These are phyloP conservation scores for Nicotiana otophora DNA, from an alignment of 257 asterid species.

Conservation along the genomic window DNA sequence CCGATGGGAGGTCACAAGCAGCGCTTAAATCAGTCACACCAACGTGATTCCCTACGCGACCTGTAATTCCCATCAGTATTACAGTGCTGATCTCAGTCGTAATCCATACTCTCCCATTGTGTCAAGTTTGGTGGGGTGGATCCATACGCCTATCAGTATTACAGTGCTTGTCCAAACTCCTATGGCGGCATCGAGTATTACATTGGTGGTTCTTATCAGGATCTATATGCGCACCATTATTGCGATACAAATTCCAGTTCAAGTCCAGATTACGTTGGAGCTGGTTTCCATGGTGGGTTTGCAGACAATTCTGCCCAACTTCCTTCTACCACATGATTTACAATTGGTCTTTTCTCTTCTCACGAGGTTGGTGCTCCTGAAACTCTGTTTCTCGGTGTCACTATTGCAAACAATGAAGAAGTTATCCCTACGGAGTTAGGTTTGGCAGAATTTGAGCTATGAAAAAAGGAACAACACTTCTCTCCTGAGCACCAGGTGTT, in stretches of 20 bases:
- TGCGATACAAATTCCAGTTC: not conserved
- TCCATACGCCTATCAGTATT: not conserved
- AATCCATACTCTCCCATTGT: not conserved
- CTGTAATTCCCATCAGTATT: not conserved
- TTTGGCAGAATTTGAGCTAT: too few species aligned
- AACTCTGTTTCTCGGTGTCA: too few species aligned
- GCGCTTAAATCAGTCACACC: not conserved
- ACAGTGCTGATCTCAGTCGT: not conserved
- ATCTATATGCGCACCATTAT: not conserved
- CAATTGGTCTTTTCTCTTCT: not conserved
- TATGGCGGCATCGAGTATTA: not conserved
- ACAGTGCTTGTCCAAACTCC: not conserved
- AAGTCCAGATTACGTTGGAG: not conserved
- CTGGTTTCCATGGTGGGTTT: not conserved
- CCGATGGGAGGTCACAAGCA: too few species aligned
- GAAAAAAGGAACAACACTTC: too few species aligned
- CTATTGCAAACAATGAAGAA: too few species aligned
- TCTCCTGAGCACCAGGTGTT: too few species aligned
- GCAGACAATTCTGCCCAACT: not conserved
- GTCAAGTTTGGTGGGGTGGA: not conserved
- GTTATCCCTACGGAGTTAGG: too few species aligned
- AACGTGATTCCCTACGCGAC: not conserved
- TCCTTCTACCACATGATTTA: not conserved
- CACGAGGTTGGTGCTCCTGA: not conserved
- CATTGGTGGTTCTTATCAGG: not conserved